These are phyloP conservation scores for Melampsora abietis-canadensis DNA, from an alignment of 1,284 basidiomycete species.

Conservation along the genomic window DNA sequence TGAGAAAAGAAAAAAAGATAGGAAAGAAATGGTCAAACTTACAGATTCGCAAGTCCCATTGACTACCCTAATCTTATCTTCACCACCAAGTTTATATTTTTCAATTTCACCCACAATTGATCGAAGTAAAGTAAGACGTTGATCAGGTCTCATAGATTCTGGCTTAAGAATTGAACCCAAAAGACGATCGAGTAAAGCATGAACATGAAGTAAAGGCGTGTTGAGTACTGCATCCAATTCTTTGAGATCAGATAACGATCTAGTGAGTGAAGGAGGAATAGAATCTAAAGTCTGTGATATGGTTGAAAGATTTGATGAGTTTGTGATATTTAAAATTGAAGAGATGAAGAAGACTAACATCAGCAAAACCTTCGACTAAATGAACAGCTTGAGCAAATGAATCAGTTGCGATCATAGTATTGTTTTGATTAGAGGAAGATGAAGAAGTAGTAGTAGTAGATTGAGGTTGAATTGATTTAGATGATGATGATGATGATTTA, in stretches of 20 bases:
- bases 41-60: conserved; percentile 85
- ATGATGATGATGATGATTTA: too few relatives aligned
- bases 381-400: conserved; percentile 36
- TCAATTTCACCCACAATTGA: conserved; percentile 91
- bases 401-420: background rate
- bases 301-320: conserved; percentile 43
- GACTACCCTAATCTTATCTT: conserved; percentile 98
- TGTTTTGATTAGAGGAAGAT: too few relatives aligned
- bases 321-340: conserved; percentile 45
- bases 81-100: conserved; percentile 87
- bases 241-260: conserved; percentile 88
- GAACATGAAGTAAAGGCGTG: conserved; percentile 62
- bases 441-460: too few relatives aligned
- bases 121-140: conserved; percentile 78
- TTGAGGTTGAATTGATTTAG: too few relatives aligned
- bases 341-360: background rate
- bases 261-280: conserved; percentile 87
- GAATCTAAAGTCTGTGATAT: conserved; percentile 78
- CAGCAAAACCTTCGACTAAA: conserved; percentile 21
- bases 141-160: conserved; percentile 62
- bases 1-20: background rate
- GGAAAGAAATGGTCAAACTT: conserved; percentile 46
- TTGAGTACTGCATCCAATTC: conserved; percentile 97
- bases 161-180: conserved; percentile 59
- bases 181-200: conserved; percentile 14